Conservation (phyloP, 129 eudicot species). For the Flaveria bidentis region DNA sequence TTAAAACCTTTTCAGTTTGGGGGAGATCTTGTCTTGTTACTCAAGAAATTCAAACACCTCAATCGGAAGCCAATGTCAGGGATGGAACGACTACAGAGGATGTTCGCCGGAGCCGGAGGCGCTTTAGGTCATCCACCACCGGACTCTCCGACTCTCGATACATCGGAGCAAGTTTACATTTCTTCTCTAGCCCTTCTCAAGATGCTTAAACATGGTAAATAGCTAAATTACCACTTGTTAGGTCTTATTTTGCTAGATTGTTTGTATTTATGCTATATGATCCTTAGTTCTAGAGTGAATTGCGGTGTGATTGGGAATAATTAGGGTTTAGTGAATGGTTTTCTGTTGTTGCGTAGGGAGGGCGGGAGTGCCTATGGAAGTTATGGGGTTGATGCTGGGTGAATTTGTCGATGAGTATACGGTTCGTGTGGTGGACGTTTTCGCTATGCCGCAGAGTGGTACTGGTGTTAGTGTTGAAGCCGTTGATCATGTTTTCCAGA, state of each 20-base stretch:
- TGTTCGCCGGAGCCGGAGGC: slow-evolving; percentile 98
- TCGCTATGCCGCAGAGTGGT: slow-evolving; percentile 99
- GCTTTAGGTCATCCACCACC: slow-evolving; percentile 83
- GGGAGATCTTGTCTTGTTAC: slow-evolving; percentile 40
- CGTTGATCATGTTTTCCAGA: slow-evolving; percentile 94
- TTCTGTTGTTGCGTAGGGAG: slow-evolving; percentile 51
- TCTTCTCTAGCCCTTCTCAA: slow-evolving; percentile 87
- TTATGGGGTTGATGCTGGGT: slow-evolving; percentile 98
- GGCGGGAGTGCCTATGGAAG: slow-evolving; percentile 98
- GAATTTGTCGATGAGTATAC: slow-evolving; percentile 97
- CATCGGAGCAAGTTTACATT: slow-evolving; percentile 95
- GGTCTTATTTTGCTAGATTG: slow-evolving; percentile 15
- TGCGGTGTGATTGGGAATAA: not conserved
- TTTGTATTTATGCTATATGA: not conserved
- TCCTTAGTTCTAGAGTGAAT: not conserved
- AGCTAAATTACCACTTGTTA: not conserved
- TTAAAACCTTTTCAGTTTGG: not conserved
- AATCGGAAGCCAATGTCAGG: slow-evolving; percentile 28
- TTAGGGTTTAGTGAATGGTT: slow-evolving; percentile 14
- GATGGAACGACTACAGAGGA: slow-evolving; percentile 83
- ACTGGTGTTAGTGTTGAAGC: slow-evolving; percentile 98
- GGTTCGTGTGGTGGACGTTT: slow-evolving; percentile 89
- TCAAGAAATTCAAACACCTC: slow-evolving; percentile 37
- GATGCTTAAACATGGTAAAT: slow-evolving; percentile 92
- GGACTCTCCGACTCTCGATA: slow-evolving; percentile 87